Percentiles rank a stretch among this genome's conserved stretches.
Conservation (phyloP, 805 yeast genomes). For the Starmerella stigmatis region DNA sequence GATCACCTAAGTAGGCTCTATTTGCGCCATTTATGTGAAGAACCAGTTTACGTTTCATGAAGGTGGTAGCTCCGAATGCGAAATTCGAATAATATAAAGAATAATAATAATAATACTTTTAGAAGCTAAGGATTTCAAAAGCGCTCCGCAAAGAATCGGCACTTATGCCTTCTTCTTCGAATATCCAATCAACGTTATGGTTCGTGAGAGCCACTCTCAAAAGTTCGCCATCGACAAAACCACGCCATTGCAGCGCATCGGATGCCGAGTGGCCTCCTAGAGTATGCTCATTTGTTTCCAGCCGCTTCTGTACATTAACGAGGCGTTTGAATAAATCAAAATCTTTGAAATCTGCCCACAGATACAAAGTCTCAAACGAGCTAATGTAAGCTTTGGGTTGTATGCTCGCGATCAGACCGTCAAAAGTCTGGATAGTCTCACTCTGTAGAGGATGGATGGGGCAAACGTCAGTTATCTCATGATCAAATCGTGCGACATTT, state of each 20-base stretch:
- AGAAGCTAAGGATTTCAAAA: background rate
- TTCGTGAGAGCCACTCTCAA: background rate
- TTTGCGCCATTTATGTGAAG: no score
- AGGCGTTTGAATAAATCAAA: conserved; percentile 1
- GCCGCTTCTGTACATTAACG: background rate
- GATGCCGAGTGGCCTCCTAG: background rate
- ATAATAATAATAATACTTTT: no score
- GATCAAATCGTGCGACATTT: background rate
- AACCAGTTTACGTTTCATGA: no score
- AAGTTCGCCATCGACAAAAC: background rate
- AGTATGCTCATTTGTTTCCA: conserved; percentile 2
- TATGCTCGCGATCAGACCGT: background rate
- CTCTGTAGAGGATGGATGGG: background rate
- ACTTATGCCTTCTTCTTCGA: background rate
- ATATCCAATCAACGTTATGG: background rate
- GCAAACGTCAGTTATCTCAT: conserved; percentile 1
- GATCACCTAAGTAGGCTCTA: no score
- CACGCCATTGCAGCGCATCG: conserved; percentile 1
- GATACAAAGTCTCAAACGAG: conserved; percentile 1
- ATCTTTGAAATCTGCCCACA: conserved; percentile 3
- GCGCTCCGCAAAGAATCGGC: background rate
- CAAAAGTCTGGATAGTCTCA: background rate
- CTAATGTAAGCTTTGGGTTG: conserved; percentile 4
- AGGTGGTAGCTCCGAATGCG: no score
- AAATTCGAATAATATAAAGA: no score